phyloP scores from a whole-genome alignment of 441 rosid species.

The Rhodomyrtus psidioides region DNA sequence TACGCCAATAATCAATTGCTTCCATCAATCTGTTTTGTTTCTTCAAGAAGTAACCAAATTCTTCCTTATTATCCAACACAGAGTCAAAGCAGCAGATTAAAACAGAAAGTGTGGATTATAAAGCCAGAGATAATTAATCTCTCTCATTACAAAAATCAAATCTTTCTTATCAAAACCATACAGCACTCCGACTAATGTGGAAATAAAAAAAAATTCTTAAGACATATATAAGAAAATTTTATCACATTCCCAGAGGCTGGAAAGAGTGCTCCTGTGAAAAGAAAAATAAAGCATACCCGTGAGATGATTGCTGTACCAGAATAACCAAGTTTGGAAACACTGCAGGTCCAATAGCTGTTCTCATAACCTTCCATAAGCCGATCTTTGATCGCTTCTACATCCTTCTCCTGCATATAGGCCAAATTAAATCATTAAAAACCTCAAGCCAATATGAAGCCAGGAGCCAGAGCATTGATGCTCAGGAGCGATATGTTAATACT shows the following conservation, averaged over 20 bases:
- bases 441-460: not conserved
- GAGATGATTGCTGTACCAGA: conserved; percentile 92
- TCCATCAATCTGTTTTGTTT: not conserved
- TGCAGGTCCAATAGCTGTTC: conserved; percentile 88
- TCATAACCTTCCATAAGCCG: conserved; percentile 65
- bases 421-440: not conserved
- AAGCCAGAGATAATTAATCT: not conserved
- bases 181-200: not conserved
- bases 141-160: not conserved
- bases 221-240: not conserved
- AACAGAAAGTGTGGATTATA: not conserved
- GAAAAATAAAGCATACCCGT: conserved; percentile 47
- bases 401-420: conserved; percentile 58
- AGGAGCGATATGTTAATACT: not conserved
- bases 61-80: not conserved
- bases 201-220: not conserved
- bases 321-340: conserved; percentile 87
- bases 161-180: not conserved
- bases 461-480: not conserved
- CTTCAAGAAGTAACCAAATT: not conserved
- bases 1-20: not conserved
- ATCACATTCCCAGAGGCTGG: not conserved
- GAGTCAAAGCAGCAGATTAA: not conserved
- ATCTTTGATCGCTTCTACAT: conserved; percentile 63
- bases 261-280: not conserved